Conservation (phyloP, 768 basidiomycete genomes). For the Mrakia blollopis region DNA sequence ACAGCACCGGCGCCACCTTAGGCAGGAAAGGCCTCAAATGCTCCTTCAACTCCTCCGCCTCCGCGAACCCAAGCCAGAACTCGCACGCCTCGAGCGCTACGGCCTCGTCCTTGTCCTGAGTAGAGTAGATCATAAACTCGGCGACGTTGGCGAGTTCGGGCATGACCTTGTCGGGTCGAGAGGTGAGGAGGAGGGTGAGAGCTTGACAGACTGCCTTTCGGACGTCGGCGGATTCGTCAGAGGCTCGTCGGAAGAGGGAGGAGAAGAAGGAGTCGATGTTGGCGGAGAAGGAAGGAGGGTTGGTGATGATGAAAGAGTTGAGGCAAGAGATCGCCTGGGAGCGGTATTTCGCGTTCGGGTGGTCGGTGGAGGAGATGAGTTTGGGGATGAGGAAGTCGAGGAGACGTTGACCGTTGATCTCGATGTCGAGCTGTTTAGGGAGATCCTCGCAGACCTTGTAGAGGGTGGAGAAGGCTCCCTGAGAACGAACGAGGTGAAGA, state of each 20-base stretch:
- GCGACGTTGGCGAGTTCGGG: slow-evolving; percentile 93
- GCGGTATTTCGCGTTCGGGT: slow-evolving; percentile 81
- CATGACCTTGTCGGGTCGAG: slow-evolving; percentile 91
- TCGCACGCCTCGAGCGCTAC: slow-evolving; percentile 96
- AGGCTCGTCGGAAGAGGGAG: slow-evolving; percentile 87
- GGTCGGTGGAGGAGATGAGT: slow-evolving; percentile 81
- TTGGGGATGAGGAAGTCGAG: slow-evolving; percentile 96
- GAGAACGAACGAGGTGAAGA: slow-evolving; percentile 35
- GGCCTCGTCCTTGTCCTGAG: slow-evolving; percentile 92
- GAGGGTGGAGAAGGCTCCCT: slow-evolving; percentile 90
- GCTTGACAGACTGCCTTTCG: slow-evolving; percentile 94
- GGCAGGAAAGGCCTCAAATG: slow-evolving; percentile 79
- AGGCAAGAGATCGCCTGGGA: slow-evolving; percentile 89
- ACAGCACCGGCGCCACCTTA: slow-evolving; percentile 89
- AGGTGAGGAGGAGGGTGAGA: slow-evolving; percentile 83
- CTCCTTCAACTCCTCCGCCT: slow-evolving; percentile 78
- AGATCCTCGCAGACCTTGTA: slow-evolving; percentile 97
- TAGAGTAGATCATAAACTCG: slow-evolving; percentile 98
- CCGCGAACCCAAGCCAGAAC: slow-evolving; percentile 99
- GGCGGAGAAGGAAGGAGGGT: slow-evolving; percentile 75
- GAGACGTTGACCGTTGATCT: slow-evolving; percentile 85
- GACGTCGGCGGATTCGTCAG: slow-evolving; percentile 87
- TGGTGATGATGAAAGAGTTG: slow-evolving; percentile 70
- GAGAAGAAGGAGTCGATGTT: slow-evolving; percentile 93
- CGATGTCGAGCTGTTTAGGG: slow-evolving; percentile 88